Base-by-base conservation (phyloP, 2,329 filamentous ascomycete genomes). In the Aspergillus chevalieri region DNA sequence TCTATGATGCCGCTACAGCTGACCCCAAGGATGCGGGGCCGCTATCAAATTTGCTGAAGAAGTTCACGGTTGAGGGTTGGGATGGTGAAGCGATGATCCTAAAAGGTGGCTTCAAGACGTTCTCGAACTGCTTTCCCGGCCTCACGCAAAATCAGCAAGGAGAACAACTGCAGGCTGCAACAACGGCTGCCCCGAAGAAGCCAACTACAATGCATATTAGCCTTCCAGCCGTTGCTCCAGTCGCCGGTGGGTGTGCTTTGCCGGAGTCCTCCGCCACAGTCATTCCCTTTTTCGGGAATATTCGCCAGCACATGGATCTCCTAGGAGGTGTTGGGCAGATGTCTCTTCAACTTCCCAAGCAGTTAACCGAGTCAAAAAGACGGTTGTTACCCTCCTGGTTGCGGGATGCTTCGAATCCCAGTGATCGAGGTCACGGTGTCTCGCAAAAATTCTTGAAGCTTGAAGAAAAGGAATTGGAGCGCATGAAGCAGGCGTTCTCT, bases 241-340 rank as follows among this genome's bases (percentile, higher is more conserved):
- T 95, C n/a, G 87, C 90, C 50, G 93, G 92, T 50, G 92, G 92
- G 6, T 95, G 95, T 54, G 81, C 83, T 51, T 83, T 97, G 66
- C 93, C 93, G 4, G 62, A 70, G 1, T 74, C 75, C 36, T 78
- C 81, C 0, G 83, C 83, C 52, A 81, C 82, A 1, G 78, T 83
- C 0, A 95, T 94, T 60, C 91, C 92, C 0, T 97, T 98, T 73
- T 97, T 97, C 67, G 84, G 84, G 53, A 97, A 96, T 56, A 97
- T 98, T 59, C 84, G 93, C 41, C 93, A 97, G 67, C 95, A 97
- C 56, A 92, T 94, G 82, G 93, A 97, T 63, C 76, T 98, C 15
- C 86, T 94, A 28, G 90, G 89, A 57, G 93, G 93, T 17, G 92
- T 97, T 9, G 93, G 93, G 0, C 91, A 95, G 60, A 83, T 85